Conservation (phyloP, 805 yeast species). For the Saccharomycopsis sp. region DNA sequence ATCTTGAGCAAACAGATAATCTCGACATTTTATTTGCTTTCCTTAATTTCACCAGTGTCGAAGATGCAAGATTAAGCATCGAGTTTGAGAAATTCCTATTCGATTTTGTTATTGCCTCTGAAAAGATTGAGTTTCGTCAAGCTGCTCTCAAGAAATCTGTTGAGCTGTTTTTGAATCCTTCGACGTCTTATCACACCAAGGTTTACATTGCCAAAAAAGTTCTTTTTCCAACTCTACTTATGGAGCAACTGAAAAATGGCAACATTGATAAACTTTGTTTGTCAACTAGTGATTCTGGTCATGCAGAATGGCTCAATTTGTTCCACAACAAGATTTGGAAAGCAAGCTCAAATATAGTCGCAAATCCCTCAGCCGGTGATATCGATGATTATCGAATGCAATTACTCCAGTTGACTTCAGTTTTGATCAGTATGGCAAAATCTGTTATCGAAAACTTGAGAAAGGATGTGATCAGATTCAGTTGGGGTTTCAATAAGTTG, state of each 20-base stretch:
- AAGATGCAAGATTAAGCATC: slow-evolving; percentile 37
- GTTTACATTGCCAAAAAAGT: slow-evolving; percentile 53
- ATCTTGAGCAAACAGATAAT: slow-evolving; percentile 30
- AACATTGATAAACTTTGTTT: slow-evolving; percentile 39
- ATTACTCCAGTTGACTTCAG: slow-evolving; percentile 71
- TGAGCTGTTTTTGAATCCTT: slow-evolving; percentile 39
- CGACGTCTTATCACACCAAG: slow-evolving; percentile 39
- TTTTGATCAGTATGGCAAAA: slow-evolving; percentile 64
- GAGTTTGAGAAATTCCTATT: slow-evolving; percentile 51
- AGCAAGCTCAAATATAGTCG: slow-evolving; percentile 43
- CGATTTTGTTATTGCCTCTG: slow-evolving; percentile 42
- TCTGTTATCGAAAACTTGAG: slow-evolving; percentile 47
- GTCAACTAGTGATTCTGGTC: slow-evolving; percentile 24
- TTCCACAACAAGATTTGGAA: slow-evolving; percentile 68
- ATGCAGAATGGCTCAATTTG: slow-evolving; percentile 52
- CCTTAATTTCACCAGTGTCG: slow-evolving; percentile 35
- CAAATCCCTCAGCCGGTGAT: slow-evolving; percentile 51
- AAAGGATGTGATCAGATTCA: slow-evolving; percentile 84
- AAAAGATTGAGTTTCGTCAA: slow-evolving; percentile 39
- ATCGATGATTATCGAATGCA: slow-evolving; percentile 71
- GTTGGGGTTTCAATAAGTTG: slow-evolving; percentile 85
- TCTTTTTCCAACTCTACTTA: slow-evolving; percentile 55
- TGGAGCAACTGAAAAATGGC: slow-evolving; percentile 45
- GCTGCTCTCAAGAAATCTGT: slow-evolving; percentile 44
- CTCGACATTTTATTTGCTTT: slow-evolving; percentile 32